Evolutionary conservation across 208 protist species (phyloP), one percentile per base, ranked within the genome.

Genomic region (Leishmania martiniquensis): DNA sequence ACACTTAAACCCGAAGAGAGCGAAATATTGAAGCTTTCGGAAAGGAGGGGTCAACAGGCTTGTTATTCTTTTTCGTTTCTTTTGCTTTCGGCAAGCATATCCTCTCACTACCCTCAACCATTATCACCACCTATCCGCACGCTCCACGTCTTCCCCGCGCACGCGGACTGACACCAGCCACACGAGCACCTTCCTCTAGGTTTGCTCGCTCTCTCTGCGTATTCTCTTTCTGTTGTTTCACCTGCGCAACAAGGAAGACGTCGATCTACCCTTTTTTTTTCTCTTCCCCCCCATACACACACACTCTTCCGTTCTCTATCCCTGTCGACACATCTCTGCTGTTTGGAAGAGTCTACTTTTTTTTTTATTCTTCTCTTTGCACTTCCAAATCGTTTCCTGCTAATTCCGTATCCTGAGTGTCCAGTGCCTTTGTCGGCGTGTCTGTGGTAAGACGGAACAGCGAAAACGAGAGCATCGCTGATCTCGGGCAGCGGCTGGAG

Each of bases 301-400:
- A n/a, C n/a, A n/a, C n/a, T 42, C 59, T 25, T 9, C 37, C 10
- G 20, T 37, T 29, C 9, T 67, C 20, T 29, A 13, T 44, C 12
- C 7, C 15, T 12, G 3, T n/a, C 34, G 20, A 67, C n/a, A 67
- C 34, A 22, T 44, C 20, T 34, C 9, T 51, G 4, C 39, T 29
- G n/a, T 22, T 69, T 69, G 34, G n/a, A n/a, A n/a, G n/a, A n/a
- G n/a, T n/a, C n/a, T n/a, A n/a, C n/a, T 52, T 52, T 34, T 73
- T 62, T 69, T 37, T 44, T 67, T 34, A 17, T 66, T 32, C 71
- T 37, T 32, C 49, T 15, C 42, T 66, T 34, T 54, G 20, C 20
- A 17, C 59, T 67, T 75, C 20, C n/a, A n/a, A n/a, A n/a, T n/a
- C n/a, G n/a, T 49, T 51, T 70, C 45, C 39, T 45, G 63, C 22